These are phyloP conservation scores for Silene uniflora DNA, from an alignment of 148 eudicot species.

Conservation along the genomic window DNA sequence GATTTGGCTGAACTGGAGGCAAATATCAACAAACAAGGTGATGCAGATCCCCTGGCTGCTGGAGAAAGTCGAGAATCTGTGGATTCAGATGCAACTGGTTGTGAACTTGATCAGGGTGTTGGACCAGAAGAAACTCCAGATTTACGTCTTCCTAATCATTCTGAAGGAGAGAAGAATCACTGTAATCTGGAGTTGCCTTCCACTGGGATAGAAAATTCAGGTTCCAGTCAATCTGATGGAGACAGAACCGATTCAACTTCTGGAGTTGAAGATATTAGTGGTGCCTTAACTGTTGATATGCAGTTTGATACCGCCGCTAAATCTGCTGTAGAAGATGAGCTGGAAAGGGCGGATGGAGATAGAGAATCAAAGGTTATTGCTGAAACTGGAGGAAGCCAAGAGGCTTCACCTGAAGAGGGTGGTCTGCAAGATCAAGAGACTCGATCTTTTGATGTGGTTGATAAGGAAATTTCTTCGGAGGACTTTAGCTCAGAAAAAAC, in stretches of 20 bases:
- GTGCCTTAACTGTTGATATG: conserved; percentile 12
- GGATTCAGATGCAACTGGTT: conserved; percentile 21
- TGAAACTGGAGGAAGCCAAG: conserved; percentile 22
- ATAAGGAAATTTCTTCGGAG: conserved; percentile 19
- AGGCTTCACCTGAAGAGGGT: conserved; percentile 17
- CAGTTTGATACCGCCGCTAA: conserved; percentile 20
- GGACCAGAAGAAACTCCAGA: conserved; percentile 21
- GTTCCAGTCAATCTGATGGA: conserved; percentile 15
- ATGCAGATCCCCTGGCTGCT: conserved; percentile 3
- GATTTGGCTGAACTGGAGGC: conserved; percentile 16
- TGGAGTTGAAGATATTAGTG: conserved; percentile 23
- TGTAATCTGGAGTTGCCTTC: conserved; percentile 4
- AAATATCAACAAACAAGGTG: conserved; percentile 17
- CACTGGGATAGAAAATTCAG: neutral
- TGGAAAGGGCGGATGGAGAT: conserved; percentile 26
- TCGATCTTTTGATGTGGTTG: conserved; percentile 22
- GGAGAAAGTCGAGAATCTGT: conserved; percentile 14
- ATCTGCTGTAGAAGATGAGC: conserved; percentile 16
- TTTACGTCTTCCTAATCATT: conserved; percentile 12
- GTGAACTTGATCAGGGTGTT: conserved; percentile 7
- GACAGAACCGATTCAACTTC: conserved; percentile 16
- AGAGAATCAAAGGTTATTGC: conserved; percentile 18
- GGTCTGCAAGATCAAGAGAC: conserved; percentile 14
- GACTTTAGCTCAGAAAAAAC: conserved; percentile 17
- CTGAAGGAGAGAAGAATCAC: conserved; percentile 14